These are phyloP conservation scores for Mucor indicus DNA, from an alignment of 371 early-diverging fungal species.

Conservation along the genomic window DNA sequence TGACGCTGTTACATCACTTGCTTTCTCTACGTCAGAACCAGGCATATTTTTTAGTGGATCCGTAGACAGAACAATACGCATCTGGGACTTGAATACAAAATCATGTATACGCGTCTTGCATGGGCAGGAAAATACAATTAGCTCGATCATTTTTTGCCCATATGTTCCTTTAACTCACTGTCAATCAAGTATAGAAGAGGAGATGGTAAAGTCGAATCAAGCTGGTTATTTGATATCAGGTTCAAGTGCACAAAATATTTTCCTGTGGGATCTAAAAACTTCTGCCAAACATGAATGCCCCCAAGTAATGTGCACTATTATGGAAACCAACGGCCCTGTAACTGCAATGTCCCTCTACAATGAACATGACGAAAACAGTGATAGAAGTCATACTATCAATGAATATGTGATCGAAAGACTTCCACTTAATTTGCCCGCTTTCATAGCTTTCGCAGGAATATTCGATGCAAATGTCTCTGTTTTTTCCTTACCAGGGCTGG, in stretches of 20 bases:
- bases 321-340: conserved; percentile 19
- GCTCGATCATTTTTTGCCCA: not conserved
- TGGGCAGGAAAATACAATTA: conserved; percentile 24
- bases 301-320: conserved; percentile 9
- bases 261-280: conserved; percentile 20
- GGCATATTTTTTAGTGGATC: conserved; percentile 60
- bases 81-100: conserved; percentile 63
- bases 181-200: conserved; percentile 1
- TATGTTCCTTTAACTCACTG: not conserved
- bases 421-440: conserved; percentile 15
- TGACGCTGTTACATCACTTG: conserved; percentile 15
- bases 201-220: not conserved
- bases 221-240: conserved; percentile 19
- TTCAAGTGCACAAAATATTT: conserved; percentile 21
- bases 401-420: conserved; percentile 3
- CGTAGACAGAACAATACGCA: conserved; percentile 73
- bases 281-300: conserved; percentile 3
- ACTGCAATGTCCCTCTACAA: conserved; percentile 16
- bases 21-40: not conserved
- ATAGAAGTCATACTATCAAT: not conserved
- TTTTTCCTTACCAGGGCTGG: conserved; percentile 16
- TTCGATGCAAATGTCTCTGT: conserved; percentile 8
- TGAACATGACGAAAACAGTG: not conserved
- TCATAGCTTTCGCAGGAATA: conserved; percentile 6
- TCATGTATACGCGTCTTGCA: conserved; percentile 34